Evolutionary conservation across 129 eudicot genomes (phyloP), one percentile per base, ranked within the genome.

Genomic region (Escallonia herrerae): DNA sequence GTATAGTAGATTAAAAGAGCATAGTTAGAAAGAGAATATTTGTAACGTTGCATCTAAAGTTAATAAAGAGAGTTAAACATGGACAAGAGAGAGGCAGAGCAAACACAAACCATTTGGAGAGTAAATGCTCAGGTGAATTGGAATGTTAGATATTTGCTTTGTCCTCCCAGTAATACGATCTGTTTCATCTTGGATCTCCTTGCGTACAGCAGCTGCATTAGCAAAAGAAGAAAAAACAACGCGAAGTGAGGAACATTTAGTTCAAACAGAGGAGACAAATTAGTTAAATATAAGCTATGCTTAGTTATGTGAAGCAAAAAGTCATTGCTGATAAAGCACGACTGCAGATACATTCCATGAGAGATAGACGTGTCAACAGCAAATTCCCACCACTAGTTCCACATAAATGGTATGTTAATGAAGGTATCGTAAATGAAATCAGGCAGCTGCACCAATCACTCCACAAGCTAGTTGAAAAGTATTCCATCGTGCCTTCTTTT

Each of bases 171-270:
- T 94, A 61, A 94, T 72, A 60, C 96, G 95, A 40, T 94, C 99
- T 55, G 99, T 94, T 83, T 94, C 99, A 74, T 89, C 99, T 79
- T 82, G 81, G 64, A 94, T 94, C 81, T 94, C 99, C 77, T 84
- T 80, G 22, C 99, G 95, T 46, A 94, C 97, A 56, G 95, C 84
- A 81, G 93, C 99, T 94, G 95, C 86, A 81, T 68, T 53, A 61
- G 71, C 56, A 43, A 40, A 69, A 66, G 15, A 58, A 61, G 55
- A 7, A 49, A 4, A 7, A 49, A 4, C 54, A 49, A 49, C 0
- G 13, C 33, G 2, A 53, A 53, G 33, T 53, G 13, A 13, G 15
- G 33, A 53, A 57, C 49, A 15, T 64, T 47, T 74, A 33, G 55
- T 49, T 53, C 5, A 9, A 53, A 33, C 56, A 64, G 49, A 66